Percentiles rank a stretch among this genome's conserved stretches.
These are phyloP conservation scores for Chalaropsis thielavioides DNA, from an alignment of 2,329 filamentous ascomycete genomes.

Conservation along the genomic window DNA sequence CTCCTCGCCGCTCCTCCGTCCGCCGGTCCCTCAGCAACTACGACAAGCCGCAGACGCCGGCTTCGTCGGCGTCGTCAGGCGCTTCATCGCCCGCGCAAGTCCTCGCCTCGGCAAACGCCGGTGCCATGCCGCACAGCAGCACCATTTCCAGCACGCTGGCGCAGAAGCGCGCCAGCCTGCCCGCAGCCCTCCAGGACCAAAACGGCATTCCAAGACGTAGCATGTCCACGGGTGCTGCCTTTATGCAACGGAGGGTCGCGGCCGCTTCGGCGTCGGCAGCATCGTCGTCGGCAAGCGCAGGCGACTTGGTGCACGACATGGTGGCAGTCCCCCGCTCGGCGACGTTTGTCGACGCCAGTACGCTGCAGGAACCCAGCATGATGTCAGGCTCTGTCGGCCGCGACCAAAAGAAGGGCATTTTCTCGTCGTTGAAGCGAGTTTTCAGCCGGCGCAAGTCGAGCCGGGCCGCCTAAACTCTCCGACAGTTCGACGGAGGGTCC, in stretches of 20 bases:
- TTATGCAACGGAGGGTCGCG: constrained; percentile 19
- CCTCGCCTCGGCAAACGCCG: not conserved
- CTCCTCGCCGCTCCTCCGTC: constrained; percentile 11
- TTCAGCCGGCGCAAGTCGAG: constrained; percentile 15
- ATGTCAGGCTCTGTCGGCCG: not conserved
- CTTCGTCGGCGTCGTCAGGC: not conserved
- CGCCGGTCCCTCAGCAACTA: constrained; percentile 3
- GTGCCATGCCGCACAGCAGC: not conserved
- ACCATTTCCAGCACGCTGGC: not conserved
- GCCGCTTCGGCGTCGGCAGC: not conserved
- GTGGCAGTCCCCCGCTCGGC: not conserved
- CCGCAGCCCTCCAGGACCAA: not conserved
- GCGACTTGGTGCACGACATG: not conserved
- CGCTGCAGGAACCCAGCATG: too few relatives aligned
- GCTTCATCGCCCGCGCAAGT: not conserved
- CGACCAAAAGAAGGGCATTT: constrained; percentile 15
- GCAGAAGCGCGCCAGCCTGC: constrained; percentile 13
- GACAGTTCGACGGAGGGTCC: too few relatives aligned
- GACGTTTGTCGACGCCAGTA: not conserved
- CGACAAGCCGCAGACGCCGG: constrained; percentile 3
- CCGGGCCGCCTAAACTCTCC: not conserved
- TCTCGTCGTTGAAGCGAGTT: constrained; percentile 17
- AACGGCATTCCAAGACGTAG: constrained; percentile 18
- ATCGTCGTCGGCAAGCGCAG: not conserved
- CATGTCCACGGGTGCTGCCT: constrained; percentile 21